Evolutionary conservation across 2,329 filamentous ascomycete genomes (phyloP).

Genomic region (Dothistroma pini): DNA sequence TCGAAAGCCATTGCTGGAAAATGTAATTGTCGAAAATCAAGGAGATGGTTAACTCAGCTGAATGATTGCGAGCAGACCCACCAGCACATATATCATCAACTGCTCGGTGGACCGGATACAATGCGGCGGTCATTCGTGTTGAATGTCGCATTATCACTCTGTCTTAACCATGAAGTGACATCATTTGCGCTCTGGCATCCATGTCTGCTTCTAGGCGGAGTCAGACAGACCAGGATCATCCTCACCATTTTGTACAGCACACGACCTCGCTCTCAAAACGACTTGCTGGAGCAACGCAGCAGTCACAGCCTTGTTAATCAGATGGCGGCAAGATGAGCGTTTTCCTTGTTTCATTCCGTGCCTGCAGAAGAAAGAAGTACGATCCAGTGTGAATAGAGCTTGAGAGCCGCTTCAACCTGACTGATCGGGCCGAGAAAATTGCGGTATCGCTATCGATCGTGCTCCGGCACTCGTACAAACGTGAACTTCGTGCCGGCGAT

Average conservation of each 20-base stretch:
- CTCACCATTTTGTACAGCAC: background rate
- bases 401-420: background rate
- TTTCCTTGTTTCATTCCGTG: too few relatives aligned
- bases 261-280: too few relatives aligned
- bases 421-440: background rate
- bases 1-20: background rate
- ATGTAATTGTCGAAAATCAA: background rate
- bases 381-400: background rate
- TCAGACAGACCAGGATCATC: background rate
- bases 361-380: too few relatives aligned
- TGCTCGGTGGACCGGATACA: background rate
- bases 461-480: background rate
- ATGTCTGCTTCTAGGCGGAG: background rate
- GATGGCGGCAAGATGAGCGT: too few relatives aligned
- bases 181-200: background rate
- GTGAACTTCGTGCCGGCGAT: background rate
- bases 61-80: background rate
- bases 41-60: background rate
- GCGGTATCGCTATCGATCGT: background rate
- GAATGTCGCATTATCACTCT: background rate
- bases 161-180: background rate
- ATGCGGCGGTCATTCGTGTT: background rate
- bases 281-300: too few relatives aligned
- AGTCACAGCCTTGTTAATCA: too few relatives aligned
- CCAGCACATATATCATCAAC: background rate